Evolutionary conservation across 768 basidiomycete genomes (phyloP), one percentile per base, ranked within the genome.

Genomic region (Phlegmacium glaucopus): DNA sequence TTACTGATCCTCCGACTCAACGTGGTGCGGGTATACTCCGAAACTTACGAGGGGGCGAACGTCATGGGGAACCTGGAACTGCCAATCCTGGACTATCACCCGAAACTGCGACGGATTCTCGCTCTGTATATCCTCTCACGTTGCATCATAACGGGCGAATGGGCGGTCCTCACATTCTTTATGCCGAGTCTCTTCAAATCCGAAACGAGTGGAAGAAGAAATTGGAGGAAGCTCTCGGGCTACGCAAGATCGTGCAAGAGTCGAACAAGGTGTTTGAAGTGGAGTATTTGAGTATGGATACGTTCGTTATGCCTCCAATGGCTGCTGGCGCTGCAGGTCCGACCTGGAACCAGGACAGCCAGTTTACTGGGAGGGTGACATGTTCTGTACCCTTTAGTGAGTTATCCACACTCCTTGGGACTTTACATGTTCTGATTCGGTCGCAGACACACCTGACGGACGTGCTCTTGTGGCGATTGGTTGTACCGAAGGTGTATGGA

Each of bases 401-500:
- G 77, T 82, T 62, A 1, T 9, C 43, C 34, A 18, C 22, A n/a
- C 4, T 13, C 9, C n/a, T 32, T 36, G 4, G 41, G 13, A 12
- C 28, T 17, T 9, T 32, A 15, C 42, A 44, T 44, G 34, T 44
- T 60, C 40, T 9, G 27, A 11, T 42, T 12, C 26, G 44, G 32
- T 28, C 56, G 5, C 49, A 95, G 94, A 79, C 51, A 95, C 93
- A 5, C 72, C 84, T 5, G 93, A 97, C 61, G 85, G 87, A 5
- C 82, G 92, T 18, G 82, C 82, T 10, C 75, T 99, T 11, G 88
- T 97, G 34, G 92, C 94, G 0, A 85, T 97, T 56, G 96, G 94
- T 7, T 96, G 94, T 64, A 86, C 88, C 0, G 93, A 96, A 60
- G 96, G 96, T 28, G 92, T 98, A 5, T 99, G 94, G 91, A 96